Base-by-base conservation (phyloP, 2,329 filamentous ascomycete species). In the Alternaria tenuissima region DNA sequence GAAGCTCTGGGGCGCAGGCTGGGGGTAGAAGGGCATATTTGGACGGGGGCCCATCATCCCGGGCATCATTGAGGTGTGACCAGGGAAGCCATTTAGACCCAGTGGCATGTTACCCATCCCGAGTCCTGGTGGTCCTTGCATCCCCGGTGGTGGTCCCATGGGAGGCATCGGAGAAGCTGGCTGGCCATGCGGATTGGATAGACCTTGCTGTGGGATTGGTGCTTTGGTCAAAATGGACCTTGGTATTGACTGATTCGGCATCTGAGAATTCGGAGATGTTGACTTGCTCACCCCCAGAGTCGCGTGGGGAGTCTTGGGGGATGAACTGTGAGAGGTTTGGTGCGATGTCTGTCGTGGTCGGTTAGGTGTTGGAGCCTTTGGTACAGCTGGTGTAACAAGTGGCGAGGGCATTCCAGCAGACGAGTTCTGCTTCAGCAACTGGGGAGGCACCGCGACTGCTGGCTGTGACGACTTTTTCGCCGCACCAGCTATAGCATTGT, bases 291-390 rank as follows among this genome's bases (percentile, higher is more conserved):
- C 77, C 14, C 74, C 78, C 30, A 78, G 77, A 12, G 77, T 79
- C 24, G 77, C 70, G 56, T 91, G 87, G 1, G 91, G 89, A 3
- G 88, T 86, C 63, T 90, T 88, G 3, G 92, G 91, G 52, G 88
- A 90, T 7, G 88, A 86, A 7, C 87, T 83, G 73, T 89, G 87
- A 9, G 88, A 88, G 26, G 89, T 90, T 75, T 95, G 93, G 65
- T 96, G 92, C 8, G 93, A 95, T 47, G 87, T 81, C 62, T 94
- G 91, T 56, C 92, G 89, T 38, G 89, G 86, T 63, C 91, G 90
- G 65, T 88, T 90, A 8, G 93, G 92, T 12, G 92, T 94, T 5
- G 93, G 89, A 20, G 89, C 89, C 76, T 97, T 97, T 12, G 93
- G 89, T 47, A 96, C 81, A 26, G 88, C 89, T 7, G 95, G 94